Percentiles rank a stretch among this genome's conserved stretches.
Evolutionary conservation across 768 basidiomycete species (phyloP).

Genomic region (Leccinellum albellum): DNA sequence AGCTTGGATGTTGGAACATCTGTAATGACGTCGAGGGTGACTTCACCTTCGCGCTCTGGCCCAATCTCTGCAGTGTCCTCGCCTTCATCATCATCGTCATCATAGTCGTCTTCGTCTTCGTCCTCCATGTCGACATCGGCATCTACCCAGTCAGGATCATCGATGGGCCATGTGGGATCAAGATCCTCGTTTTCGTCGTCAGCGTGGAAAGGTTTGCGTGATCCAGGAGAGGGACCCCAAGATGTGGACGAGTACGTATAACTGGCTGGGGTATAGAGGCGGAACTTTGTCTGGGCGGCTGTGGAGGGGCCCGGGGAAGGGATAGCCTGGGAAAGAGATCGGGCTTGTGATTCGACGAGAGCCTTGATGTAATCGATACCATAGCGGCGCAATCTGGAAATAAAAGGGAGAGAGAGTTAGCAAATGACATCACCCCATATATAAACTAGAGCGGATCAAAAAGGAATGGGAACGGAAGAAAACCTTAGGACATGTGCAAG

Average conservation of each 20-base stretch:
- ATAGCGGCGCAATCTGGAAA: slow-evolving; percentile 29
- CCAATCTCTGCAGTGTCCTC: slow-evolving; percentile 19
- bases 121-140: slow-evolving; percentile 31
- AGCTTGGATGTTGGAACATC: slow-evolving; percentile 1
- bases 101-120: slow-evolving; percentile 30
- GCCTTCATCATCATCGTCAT: slow-evolving; percentile 32
- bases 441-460: slow-evolving; percentile 8
- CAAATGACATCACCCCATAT: slow-evolving; percentile 2
- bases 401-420: slow-evolving; percentile 1
- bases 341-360: slow-evolving; percentile 29
- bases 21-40: slow-evolving; percentile 3
- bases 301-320: not conserved
- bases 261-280: slow-evolving; percentile 33
- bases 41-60: slow-evolving; percentile 15
- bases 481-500: slow-evolving; percentile 1
- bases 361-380: slow-evolving; percentile 33
- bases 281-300: slow-evolving; percentile 21
- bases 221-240: slow-evolving; percentile 10
- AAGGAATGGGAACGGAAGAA: not conserved
- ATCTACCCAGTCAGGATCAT: slow-evolving; percentile 25
- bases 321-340: slow-evolving; percentile 1
- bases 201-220: slow-evolving; percentile 11
- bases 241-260: slow-evolving; percentile 28
- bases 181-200: slow-evolving; percentile 20
- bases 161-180: slow-evolving; percentile 19